Base-by-base conservation (phyloP, 345 rosid genomes). In the Populus ilicifolia region DNA sequence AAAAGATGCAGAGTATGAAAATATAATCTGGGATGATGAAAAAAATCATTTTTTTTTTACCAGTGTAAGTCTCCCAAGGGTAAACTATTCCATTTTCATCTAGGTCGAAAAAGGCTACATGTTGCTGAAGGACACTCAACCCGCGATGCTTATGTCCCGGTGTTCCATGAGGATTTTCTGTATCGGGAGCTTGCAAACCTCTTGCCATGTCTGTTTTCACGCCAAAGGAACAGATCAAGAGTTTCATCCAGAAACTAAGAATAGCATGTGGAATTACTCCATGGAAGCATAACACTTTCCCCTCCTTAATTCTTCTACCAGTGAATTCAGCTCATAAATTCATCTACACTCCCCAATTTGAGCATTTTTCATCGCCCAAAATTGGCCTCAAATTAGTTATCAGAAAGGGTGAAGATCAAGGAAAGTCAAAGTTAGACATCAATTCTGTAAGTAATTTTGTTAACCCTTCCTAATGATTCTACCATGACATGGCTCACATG, bases 1-100 rank as follows among this genome's bases (percentile, higher is more conserved):
- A 50, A 1, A 8, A 5, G n/a, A 18, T 50, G 56, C 7, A 50
- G 8, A 18, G 21, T 44, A 39, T 44, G 56, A 50, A 50, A 50
- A 50, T 17, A 50, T 50, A 16, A 50, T 50, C 54, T 18, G 21
- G 56, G 56, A 18, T 50, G 56, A 50, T 50, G 21, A 18, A 18
- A 50, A 17, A 50, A 50, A 50, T 50, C 56, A 27, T 27, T 56
- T 8, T 23, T 10, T 5, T 13, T 54, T 64, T 82, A 92, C 99
- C 95, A 62, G 85, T 41, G 75, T 88, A 96, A 73, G 98, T 96
- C 82, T 93, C 99, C 99, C 96, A 92, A n/a, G 99, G 98, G 62
- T 96, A 96, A 72, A 96, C 70, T 74, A 96, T 93, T 52, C 98
- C 99, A 77, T 96, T 86, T 61, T 82, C 86, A 36, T 93, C 93